phyloP scores from a whole-genome alignment of 2,329 filamentous ascomycete species.

The Neopestalotiopsis sp. region DNA sequence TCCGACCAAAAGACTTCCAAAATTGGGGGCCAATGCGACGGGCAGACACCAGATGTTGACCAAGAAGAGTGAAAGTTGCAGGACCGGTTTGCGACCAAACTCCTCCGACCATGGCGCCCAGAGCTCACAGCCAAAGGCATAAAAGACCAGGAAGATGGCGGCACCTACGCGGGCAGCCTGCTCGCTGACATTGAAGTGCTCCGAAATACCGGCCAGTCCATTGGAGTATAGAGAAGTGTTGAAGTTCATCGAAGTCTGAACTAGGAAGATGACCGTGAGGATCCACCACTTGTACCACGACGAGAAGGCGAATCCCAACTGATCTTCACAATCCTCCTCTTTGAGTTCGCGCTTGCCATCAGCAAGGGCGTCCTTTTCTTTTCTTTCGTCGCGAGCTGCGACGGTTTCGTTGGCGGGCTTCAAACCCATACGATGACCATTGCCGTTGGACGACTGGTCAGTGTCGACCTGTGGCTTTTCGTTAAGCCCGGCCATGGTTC shows the following conservation, averaged over 20 bases:
- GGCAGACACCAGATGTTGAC: slow-evolving; percentile 81
- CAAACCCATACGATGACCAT: not conserved
- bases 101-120: slow-evolving; percentile 92
- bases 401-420: slow-evolving; percentile 18
- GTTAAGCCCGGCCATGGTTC: slow-evolving; percentile 4
- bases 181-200: slow-evolving; percentile 70
- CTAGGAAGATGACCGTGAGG: slow-evolving; percentile 73
- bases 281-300: slow-evolving; percentile 74
- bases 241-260: slow-evolving; percentile 81
- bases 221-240: slow-evolving; percentile 79
- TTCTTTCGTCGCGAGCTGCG: slow-evolving; percentile 14
- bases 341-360: slow-evolving; percentile 34
- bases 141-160: slow-evolving; percentile 78
- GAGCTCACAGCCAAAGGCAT: slow-evolving; percentile 86
- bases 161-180: slow-evolving; percentile 76
- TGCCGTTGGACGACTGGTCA: slow-evolving; percentile 3
- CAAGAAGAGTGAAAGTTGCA: slow-evolving; percentile 74
- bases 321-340: slow-evolving; percentile 63
- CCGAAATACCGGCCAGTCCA: slow-evolving; percentile 66
- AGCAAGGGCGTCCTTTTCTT: slow-evolving; percentile 11
- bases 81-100: slow-evolving; percentile 75
- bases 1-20: slow-evolving; percentile 72
- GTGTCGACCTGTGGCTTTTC: slow-evolving; percentile 6
- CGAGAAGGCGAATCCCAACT: slow-evolving; percentile 69
- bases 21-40: slow-evolving; percentile 76